These are phyloP conservation scores for Neocucurbitaria cava DNA, from an alignment of 2,329 filamentous ascomycete species.

Conservation along the genomic window DNA sequence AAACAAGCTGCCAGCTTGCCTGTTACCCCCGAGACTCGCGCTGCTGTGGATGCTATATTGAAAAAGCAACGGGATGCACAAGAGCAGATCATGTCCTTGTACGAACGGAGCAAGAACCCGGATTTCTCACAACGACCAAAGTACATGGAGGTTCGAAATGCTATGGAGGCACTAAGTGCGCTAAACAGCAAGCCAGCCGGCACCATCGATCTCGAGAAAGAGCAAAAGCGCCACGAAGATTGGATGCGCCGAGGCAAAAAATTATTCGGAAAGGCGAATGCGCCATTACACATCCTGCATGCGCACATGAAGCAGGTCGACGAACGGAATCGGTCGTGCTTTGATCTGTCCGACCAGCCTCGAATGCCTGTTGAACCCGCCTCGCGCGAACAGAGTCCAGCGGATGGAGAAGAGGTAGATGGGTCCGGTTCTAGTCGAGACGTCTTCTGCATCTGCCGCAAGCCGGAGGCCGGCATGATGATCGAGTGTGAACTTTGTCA, in stretches of 20 bases:
- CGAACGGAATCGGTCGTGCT: conserved; percentile 87
- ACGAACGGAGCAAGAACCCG: conserved; percentile 74
- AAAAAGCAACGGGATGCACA: conserved; percentile 96
- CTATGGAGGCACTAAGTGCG: conserved; percentile 85
- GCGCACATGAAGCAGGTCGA: conserved; percentile 93
- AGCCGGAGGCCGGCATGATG: conserved; percentile 96
- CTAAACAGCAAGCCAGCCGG: conserved; percentile 92
- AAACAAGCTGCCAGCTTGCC: conserved; percentile 81
- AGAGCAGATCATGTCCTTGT: conserved; percentile 82
- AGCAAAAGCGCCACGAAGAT: conserved; percentile 94
- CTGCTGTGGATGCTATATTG: conserved; percentile 86
- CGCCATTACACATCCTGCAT: conserved; percentile 92
- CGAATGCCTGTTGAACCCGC: conserved; percentile 90
- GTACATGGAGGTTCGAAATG: conserved; percentile 88
- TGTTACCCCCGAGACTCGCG: conserved; percentile 80
- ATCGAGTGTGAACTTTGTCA: conserved; percentile 98
- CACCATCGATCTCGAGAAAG: conserved; percentile 90
- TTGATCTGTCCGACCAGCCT: conserved; percentile 88
- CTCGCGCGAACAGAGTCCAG: conserved; percentile 78
- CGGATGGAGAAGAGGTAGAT: conserved; percentile 54
- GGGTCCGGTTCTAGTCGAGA: conserved; percentile 66
- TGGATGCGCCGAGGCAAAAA: conserved; percentile 99
- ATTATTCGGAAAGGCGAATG: conserved; percentile 96
- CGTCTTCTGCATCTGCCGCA: conserved; percentile 96
- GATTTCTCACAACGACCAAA: conserved; percentile 82